Evolutionary conservation across 176 grass and related monocot genomes (phyloP), one percentile per base, ranked within the genome.

Genomic region (Aegilops longissima): DNA sequence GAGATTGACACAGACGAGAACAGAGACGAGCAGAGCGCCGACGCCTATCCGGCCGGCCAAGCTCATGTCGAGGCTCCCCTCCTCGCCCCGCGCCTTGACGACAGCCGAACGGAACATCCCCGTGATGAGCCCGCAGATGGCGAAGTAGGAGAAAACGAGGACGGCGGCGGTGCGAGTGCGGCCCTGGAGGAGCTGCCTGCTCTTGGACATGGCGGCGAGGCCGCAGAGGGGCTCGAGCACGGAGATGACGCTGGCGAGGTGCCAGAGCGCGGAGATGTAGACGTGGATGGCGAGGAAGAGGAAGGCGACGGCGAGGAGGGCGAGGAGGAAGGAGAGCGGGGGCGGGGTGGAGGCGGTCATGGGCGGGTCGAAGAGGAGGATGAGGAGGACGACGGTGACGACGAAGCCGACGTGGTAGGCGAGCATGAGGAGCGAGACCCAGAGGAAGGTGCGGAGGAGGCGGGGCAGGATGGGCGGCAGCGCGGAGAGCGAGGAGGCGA

Each of bases 191-290:
- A 99, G 89, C 66, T 93, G 88, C 65, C 30, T 88, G 84, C 97
- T 99, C 87, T 94, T 99, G 13, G 90, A 77, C 92, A 99, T 99
- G 51, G 94, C 97, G 64, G 85, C 87, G 20, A 99, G 93, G 4
- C 94, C 97, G 72, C 85, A 96, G 68, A 96, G 27, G 8, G 97
- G 97, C 86, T 99, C 94, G 71, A 99, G 97, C 30, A 99, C 97
- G 89, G 94, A 91, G 64, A 99, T 17, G 78, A 96, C 97, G 86
- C 92, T 99, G 49, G 97, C 97, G 74, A 99, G 97, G 86, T 99
- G 97, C 97, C 97, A 99, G 5, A 96, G 74, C 36, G 94, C 90
- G 39, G 97, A 99, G 79, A 99, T 96, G 89, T 96, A 94, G 77
- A 99, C 92, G 79, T 99, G 94, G 85, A 88, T 87, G 33, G 87